Evolutionary conservation across 805 yeast genomes (phyloP).

Genomic region (Lipomyces yamanashiensis): DNA sequence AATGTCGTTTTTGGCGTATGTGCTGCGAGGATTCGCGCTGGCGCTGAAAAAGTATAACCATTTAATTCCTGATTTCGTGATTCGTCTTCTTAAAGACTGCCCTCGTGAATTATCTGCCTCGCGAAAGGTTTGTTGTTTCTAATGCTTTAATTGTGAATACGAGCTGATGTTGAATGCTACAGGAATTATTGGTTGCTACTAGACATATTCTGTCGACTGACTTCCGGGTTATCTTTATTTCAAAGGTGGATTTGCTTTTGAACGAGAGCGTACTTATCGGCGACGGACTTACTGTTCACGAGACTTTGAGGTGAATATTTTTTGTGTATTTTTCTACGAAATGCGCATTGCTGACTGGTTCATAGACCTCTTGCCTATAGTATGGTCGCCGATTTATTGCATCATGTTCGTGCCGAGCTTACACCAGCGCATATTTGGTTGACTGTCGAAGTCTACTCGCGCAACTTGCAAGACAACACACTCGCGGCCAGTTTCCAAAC

Average conservation of each 20-base stretch:
- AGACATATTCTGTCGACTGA: constrained; percentile 94
- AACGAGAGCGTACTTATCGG: constrained; percentile 89
- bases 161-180: not conserved
- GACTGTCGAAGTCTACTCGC: constrained; percentile 81
- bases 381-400: constrained; percentile 93
- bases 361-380: constrained; percentile 81
- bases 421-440: constrained; percentile 84
- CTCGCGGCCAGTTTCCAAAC: constrained; percentile 89
- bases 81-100: constrained; percentile 88
- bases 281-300: constrained; percentile 88
- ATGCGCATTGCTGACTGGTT: not conserved
- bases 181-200: constrained; percentile 87
- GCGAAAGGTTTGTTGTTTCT: constrained; percentile 54
- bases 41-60: constrained; percentile 61
- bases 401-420: constrained; percentile 83
- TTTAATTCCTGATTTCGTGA: constrained; percentile 82
- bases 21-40: constrained; percentile 80
- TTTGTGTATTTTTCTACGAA: not conserved
- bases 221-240: constrained; percentile 76
- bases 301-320: constrained; percentile 61
- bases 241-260: constrained; percentile 81
- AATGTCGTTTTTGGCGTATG: constrained; percentile 91
- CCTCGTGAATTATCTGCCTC: constrained; percentile 92
- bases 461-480: constrained; percentile 76
- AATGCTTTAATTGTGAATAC: not conserved